Base-by-base conservation (phyloP, 306 rosid genomes). In the Carpinus viminea region DNA sequence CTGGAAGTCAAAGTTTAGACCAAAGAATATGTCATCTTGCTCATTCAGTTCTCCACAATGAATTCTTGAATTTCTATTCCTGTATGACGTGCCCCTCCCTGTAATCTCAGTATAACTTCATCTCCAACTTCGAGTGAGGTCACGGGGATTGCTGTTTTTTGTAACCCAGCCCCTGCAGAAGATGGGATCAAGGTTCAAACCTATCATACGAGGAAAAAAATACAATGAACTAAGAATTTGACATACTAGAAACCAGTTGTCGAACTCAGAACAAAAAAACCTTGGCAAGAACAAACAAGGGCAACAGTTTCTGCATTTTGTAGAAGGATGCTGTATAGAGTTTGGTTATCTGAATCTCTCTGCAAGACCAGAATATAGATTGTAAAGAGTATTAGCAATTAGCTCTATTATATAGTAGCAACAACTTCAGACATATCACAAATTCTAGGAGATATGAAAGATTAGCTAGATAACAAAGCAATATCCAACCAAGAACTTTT, bases 41-140 rank as follows among this genome's bases (percentile, higher is more conserved):
- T 65, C 69, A 61, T 81, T 88, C 82, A 94, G 61, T 88, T 92
- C 91, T 94, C 98, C 54, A 92, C 95, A 79, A 94, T 94, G 72
- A 94, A 94, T 81, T 92, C 98, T 81, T 84, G 90, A 79, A 94
- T 94, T 85, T 94, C 95, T 72, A 94, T 94, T 80, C 98, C 98
- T 1, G 92, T 91, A 79, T 92, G 98, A 5, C 98, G 86, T 18
- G 97, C 98, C 62, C 90, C 97, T 85, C 97, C 97, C 79, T 89
- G 97, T 74, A 94, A 17, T 82, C 97, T 86, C 70, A 94, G 71
- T 21, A 85, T 69, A 81, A 89, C 84, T 82, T 88, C 97, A 79
- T 92, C 97, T 69, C 98, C 97, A 61, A 85, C 81, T 87, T 87
- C 82, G 43, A 94, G 89, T 8, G 95, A 88, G 16, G 95, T 94